Evolutionary conservation across 2,329 filamentous ascomycete species (phyloP).

Genomic region (Aspergillus sclerotialis): DNA sequence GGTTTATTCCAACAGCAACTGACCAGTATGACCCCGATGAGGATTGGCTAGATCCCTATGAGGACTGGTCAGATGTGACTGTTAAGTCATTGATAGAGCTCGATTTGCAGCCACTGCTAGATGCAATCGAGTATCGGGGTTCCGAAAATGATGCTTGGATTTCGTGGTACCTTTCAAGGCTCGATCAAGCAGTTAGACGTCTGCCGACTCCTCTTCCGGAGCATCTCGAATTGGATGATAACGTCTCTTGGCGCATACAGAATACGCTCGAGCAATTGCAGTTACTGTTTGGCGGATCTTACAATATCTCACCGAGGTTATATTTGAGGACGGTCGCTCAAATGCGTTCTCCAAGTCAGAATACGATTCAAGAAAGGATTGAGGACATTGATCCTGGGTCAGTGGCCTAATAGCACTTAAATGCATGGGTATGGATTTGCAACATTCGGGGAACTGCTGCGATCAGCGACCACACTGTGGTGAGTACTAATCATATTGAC

Average conservation of each 20-base stretch:
- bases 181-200: neutral
- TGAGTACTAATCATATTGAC: no score
- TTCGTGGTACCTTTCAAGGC: neutral
- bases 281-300: neutral
- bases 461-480: no score
- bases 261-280: neutral
- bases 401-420: no score
- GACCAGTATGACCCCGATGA: neutral
- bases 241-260: neutral
- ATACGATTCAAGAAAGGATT: no score
- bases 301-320: neutral
- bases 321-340: neutral
- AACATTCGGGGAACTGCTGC: no score
- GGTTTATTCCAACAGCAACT: neutral
- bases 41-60: neutral
- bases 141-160: neutral
- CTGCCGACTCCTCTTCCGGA: neutral
- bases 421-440: no score
- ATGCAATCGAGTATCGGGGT: neutral
- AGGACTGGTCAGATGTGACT: neutral
- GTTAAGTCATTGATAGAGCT: neutral
- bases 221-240: neutral
- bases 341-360: neutral
- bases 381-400: no score
- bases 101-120: neutral